Evolutionary conservation across 192 early-diverging fungal species (phyloP).

Genomic region (Coemansia sp.): DNA sequence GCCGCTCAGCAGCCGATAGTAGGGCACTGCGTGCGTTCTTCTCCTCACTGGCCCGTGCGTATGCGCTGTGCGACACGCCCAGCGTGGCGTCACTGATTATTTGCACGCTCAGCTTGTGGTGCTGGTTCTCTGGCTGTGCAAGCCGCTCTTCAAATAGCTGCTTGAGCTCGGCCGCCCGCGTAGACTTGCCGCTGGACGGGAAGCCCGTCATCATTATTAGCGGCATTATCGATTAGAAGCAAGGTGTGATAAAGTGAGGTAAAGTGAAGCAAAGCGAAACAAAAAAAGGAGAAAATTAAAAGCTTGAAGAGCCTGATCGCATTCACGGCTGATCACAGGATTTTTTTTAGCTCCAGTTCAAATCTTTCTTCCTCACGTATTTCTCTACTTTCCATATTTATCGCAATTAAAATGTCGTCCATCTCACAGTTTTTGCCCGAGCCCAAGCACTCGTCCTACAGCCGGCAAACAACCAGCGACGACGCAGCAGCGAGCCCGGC

Average conservation of each 20-base stretch:
- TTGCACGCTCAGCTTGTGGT: conserved; percentile 62
- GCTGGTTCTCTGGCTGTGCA: conserved; percentile 29
- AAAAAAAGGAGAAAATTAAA: not conserved
- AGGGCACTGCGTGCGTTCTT: conserved; percentile 84
- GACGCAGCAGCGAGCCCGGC: not conserved
- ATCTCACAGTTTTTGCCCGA: conserved; percentile 51
- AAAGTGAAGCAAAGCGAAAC: not conserved
- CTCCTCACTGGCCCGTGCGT: conserved; percentile 66
- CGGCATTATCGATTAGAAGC: conserved; percentile 73
- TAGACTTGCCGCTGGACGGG: conserved; percentile 90
- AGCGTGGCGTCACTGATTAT: conserved; percentile 77
- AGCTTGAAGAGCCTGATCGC: not conserved
- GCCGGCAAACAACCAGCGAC: not conserved
- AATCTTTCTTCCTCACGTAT: not conserved
- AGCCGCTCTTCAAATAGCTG: conserved; percentile 53
- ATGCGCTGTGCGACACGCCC: conserved; percentile 60
- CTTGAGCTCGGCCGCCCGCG: conserved; percentile 71
- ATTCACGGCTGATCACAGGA: no score
- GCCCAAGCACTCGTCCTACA: conserved; percentile 26
- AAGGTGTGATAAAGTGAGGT: no score
- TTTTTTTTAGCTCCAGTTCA: not conserved
- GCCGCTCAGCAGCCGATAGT: conserved; percentile 86
- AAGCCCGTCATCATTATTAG: conserved; percentile 85
- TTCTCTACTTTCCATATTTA: conserved; percentile 6
- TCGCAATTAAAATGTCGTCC: conserved; percentile 26